Percentiles rank a stretch among this genome's conserved stretches.
These are phyloP conservation scores for Sambucus nigra DNA, from an alignment of 129 eudicot species.

Conservation along the genomic window DNA sequence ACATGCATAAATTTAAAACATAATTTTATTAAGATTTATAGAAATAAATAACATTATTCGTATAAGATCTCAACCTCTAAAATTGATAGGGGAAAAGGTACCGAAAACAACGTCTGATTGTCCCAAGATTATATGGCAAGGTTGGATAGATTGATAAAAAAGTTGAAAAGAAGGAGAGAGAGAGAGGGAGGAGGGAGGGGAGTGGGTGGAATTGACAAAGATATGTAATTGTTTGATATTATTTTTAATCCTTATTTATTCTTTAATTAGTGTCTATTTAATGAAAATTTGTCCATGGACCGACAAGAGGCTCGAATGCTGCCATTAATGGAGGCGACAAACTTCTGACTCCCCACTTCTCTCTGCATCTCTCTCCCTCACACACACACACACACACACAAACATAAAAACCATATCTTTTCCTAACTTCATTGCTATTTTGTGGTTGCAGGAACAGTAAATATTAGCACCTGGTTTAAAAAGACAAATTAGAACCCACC, in stretches of 20 bases:
- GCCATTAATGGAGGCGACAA: conserved; percentile 59
- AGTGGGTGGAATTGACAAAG: background rate
- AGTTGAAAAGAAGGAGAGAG: too few species aligned
- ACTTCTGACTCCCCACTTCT: conserved; percentile 47
- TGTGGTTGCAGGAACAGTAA: conserved; percentile 11
- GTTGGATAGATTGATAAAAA: too few species aligned
- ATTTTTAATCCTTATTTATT: too few species aligned
- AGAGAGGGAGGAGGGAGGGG: background rate
- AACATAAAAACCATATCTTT: conserved; percentile 1
- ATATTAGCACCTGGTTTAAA: conserved; percentile 28
- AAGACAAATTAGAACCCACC: conserved; percentile 18
- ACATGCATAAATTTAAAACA: too few species aligned
- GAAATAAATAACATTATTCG: too few species aligned
- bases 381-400: conserved; percentile 12
- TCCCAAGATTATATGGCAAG: too few species aligned
- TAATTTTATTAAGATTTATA: too few species aligned
- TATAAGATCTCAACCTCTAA: too few species aligned
- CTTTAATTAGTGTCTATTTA: too few species aligned
- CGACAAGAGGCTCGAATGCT: conserved; percentile 49
- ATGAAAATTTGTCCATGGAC: conserved; percentile 24
- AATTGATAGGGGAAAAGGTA: too few species aligned
- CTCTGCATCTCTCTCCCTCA: conserved; percentile 25
- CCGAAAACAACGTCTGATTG: too few species aligned
- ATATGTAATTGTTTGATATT: too few species aligned
- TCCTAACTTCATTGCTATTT: background rate